These are phyloP conservation scores for Mayamaea pseudoterrestris DNA, from an alignment of 108 stramenopile genomes.

Conservation along the genomic window DNA sequence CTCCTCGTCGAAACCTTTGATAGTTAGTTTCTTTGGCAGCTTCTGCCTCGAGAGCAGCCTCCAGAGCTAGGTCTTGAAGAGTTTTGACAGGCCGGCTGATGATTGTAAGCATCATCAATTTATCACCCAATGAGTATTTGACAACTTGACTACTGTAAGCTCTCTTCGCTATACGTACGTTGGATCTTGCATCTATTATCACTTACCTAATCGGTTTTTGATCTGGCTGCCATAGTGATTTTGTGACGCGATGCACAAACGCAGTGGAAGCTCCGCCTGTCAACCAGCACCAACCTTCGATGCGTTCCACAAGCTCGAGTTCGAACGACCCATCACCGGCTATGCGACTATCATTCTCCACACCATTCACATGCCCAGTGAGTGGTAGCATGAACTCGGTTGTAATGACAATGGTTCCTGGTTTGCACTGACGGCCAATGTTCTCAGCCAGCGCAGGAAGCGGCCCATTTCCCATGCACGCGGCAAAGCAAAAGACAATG, in stretches of 20 bases:
- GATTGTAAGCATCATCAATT: too few relatives aligned
- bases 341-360: conserved; percentile 30
- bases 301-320: conserved; percentile 47
- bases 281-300: conserved; percentile 52
- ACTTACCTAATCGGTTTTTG: too few relatives aligned
- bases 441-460: conserved; percentile 33
- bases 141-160: too few relatives aligned
- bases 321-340: conserved; percentile 33
- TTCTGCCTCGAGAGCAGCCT: too few relatives aligned
- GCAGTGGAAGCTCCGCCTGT: conserved; percentile 63
- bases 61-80: too few relatives aligned
- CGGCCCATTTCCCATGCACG: conserved; percentile 35
- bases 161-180: too few relatives aligned
- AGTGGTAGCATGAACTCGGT: conserved; percentile 54
- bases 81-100: too few relatives aligned
- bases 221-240: too few relatives aligned
- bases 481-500: conserved; percentile 63
- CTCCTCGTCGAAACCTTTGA: too few relatives aligned
- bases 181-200: too few relatives aligned
- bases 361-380: conserved; percentile 17
- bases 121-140: too few relatives aligned
- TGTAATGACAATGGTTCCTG: conserved; percentile 66
- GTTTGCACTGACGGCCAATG: conserved; percentile 56
- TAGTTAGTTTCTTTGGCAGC: too few relatives aligned
- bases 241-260: conserved; percentile 51